phyloP scores from a whole-genome alignment of 1,284 basidiomycete genomes.

The Tilletiopsis washingtonensis region DNA sequence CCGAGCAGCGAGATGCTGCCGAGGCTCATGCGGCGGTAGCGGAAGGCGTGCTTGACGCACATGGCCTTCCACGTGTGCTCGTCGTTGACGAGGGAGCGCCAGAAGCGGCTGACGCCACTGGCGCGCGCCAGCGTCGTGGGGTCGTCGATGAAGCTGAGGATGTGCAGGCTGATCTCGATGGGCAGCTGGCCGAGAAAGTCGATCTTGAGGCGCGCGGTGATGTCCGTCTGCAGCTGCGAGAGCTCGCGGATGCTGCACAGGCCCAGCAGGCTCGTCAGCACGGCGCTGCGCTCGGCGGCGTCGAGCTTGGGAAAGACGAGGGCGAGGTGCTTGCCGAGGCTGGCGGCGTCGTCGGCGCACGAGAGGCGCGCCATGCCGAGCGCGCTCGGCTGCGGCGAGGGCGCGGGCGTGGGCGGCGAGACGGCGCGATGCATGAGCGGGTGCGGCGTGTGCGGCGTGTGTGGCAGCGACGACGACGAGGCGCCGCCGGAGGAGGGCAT shows the following conservation, averaged over 20 bases:
- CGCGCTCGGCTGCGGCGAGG: constrained; percentile 39
- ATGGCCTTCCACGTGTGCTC: constrained; percentile 77
- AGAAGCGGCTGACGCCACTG: constrained; percentile 65
- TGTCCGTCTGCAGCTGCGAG: constrained; percentile 63
- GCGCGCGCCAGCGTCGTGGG: constrained; percentile 67
- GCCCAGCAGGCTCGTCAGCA: constrained; percentile 34
- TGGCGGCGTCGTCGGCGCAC: constrained; percentile 13
- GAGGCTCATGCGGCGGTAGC: not conserved
- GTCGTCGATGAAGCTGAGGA: constrained; percentile 75
- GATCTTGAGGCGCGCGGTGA: constrained; percentile 72
- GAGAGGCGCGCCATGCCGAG: too few species aligned
- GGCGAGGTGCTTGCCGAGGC: constrained; percentile 23
- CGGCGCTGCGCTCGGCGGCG: constrained; percentile 3
- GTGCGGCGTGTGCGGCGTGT: too few species aligned
- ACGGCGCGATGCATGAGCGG: constrained; percentile 35
- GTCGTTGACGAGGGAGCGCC: constrained; percentile 70
- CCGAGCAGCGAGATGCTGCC: not conserved
- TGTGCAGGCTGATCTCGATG: constrained; percentile 70
- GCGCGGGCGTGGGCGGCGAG: constrained; percentile 37
- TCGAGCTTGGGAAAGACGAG: constrained; percentile 19
- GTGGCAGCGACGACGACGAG: too few species aligned
- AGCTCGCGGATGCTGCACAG: constrained; percentile 61
- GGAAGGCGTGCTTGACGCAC: constrained; percentile 53
- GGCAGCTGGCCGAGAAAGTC: constrained; percentile 80
- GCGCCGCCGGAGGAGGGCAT: too few species aligned